Percentiles rank a stretch among this genome's conserved stretches.
Conservation (phyloP, 495 filamentous ascomycete genomes). For the Podospora pseudocomata region DNA sequence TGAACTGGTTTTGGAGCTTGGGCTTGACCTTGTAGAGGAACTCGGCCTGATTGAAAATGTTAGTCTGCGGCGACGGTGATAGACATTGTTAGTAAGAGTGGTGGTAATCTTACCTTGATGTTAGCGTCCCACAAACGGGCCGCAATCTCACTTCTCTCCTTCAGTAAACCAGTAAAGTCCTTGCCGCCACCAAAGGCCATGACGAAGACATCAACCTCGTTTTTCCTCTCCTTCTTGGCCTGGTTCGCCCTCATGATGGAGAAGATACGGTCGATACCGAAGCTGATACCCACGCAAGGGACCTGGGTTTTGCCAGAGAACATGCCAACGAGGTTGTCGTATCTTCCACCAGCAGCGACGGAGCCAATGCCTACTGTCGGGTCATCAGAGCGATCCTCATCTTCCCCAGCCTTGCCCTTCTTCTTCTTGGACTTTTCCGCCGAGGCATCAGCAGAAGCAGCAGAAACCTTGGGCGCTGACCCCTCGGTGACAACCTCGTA, state of each 20-base stretch:
- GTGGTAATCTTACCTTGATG: conserved; percentile 55
- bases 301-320: conserved; percentile 79
- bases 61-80: background rate
- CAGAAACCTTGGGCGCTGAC: conserved; percentile 56
- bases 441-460: conserved; percentile 34
- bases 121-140: conserved; percentile 72
- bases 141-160: conserved; percentile 75
- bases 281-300: conserved; percentile 90
- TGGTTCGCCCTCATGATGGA: conserved; percentile 79
- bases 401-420: conserved; percentile 53
- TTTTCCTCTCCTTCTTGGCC: conserved; percentile 54
- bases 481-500: conserved; percentile 74
- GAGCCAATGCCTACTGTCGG: conserved; percentile 75
- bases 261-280: conserved; percentile 94
- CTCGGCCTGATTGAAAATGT: conserved; percentile 50
- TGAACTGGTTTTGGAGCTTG: conserved; percentile 74
- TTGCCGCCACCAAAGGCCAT: conserved; percentile 91
- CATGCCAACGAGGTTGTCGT: conserved; percentile 93
- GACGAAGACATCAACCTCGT: conserved; percentile 81
- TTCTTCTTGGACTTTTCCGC: conserved; percentile 50
- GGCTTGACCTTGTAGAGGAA: conserved; percentile 79
- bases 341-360: conserved; percentile 92
- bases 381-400: conserved; percentile 80
- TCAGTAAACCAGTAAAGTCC: conserved; percentile 73
- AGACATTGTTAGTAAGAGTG: background rate